Base-by-base conservation (phyloP, 2,329 filamentous ascomycete species). In the Trichophyton simii region DNA sequence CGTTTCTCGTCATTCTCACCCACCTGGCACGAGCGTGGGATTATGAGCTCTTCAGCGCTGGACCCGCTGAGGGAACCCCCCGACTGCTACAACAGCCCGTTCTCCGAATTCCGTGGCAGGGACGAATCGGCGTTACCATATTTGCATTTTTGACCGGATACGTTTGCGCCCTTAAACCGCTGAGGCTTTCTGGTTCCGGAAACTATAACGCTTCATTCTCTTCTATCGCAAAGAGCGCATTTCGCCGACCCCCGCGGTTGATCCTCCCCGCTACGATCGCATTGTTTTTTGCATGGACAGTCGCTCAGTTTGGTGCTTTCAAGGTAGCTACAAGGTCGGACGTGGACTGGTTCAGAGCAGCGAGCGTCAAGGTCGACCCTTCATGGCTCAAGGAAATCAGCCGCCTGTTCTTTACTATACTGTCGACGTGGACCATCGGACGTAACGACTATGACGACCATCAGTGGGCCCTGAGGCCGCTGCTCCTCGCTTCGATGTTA, bases 111-210 rank as follows among this genome's bases (percentile, higher is more conserved):
- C 78, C 79, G 34, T 79, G 75, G 72, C 79, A 82, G 67, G 80
- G 80, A 52, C 76, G 79, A 22, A 76, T 81, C 34, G 80, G 79
- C 50, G 80, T 82, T 38, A 80, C 79, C 62, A 80, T 82, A 68
- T 82, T 82, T 65, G 78, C 79, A 58, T 80, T 82, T 65, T 71
- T 82, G 60, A 82, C 80, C 0, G 80, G 80, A 62, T 82, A 81
- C 64, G 80, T 82, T 22, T 82, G 79, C 68, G 79, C 79, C 31
- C 72, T 82, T 62, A 82, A 82, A 67, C 80, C 80, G 1, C 70
- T 82, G 13, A 79, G 79, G 67, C 76, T 79, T 52, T 76, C 77
- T 20, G 77, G 78, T 38, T 73, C 76, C 7, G 76, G 77, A 46
- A 77, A 81, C 65, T 65, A 69, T 31, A 65, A 73, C 13, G 76